phyloP scores from a whole-genome alignment of 345 rosid species.

The Cardiospermum halicacabum region DNA sequence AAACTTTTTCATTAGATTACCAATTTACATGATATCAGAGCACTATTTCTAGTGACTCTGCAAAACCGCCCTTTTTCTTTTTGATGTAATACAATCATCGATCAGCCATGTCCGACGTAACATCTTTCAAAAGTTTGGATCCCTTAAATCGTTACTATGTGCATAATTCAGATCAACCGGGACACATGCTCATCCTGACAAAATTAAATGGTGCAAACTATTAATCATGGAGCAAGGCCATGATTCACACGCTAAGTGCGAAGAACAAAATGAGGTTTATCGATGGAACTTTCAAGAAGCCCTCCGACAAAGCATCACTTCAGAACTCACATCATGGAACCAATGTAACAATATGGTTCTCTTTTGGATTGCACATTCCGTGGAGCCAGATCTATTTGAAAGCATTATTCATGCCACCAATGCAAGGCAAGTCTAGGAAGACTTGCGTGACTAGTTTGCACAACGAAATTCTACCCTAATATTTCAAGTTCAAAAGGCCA shows the following conservation, averaged over 20 bases:
- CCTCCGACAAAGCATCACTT: neutral
- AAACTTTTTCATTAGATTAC: no score
- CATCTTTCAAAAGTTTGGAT: no score
- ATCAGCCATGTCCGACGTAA: no score
- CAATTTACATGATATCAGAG: no score
- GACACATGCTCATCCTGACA: neutral
- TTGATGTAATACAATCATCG: no score
- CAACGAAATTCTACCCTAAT: constrained; percentile 4
- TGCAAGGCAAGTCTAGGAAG: constrained; percentile 6
- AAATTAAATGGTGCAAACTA: neutral
- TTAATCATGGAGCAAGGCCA: neutral
- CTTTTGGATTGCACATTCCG: constrained; percentile 8
- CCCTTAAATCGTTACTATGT: neutral
- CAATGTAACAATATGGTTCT: constrained; percentile 1
- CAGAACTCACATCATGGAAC: neutral
- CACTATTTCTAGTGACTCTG: no score
- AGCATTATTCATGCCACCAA: constrained; percentile 6
- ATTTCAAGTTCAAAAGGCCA: constrained; percentile 6
- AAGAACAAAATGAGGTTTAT: neutral
- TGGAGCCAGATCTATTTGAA: constrained; percentile 8
- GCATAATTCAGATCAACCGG: neutral
- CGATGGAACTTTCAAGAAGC: neutral
- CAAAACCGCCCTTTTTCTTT: no score
- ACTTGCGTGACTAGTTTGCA: constrained; percentile 14
- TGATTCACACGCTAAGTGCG: neutral